Evolutionary conservation across 2,329 filamentous ascomycete species (phyloP), one percentile per base, ranked within the genome.

Genomic region (Talaromyces rugulosus): DNA sequence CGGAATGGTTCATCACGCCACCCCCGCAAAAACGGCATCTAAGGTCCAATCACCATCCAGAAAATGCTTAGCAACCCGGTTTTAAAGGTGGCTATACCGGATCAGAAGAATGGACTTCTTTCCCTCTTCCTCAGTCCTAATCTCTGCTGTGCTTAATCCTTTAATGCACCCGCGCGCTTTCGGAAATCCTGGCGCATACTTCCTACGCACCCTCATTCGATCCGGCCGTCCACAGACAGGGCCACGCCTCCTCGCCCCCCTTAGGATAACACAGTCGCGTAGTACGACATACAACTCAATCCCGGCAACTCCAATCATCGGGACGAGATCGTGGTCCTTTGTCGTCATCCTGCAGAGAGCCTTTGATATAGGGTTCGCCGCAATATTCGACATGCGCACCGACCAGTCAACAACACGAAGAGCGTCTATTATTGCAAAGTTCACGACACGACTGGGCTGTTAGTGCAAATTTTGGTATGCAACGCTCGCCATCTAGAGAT

Each of bases 141-240:
- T 8, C 23, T 47, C 44, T 23, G n/a, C 18, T 47, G 42, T 23
- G 42, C 9, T 47, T 14, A 47, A 47, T 18, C n/a, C 16, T 47
- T 11, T 47, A 47, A 36, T 47, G 44, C 44, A 47, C 44, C 44
- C 50, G 31, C 34, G 36, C 56, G 30, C n/a, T 40, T 7, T 56
- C 52, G 61, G 61, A 62, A 62, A 62, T 62, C 42, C 12, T 44
- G 28, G 50, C 59, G 52, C 61, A 62, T 62, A 62, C 50, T 36
- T 62, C 61, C 61, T 51, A 51, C 57, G 33, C 53, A 31, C 31
- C 31, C 54, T 59, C 54, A 62, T 59, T 59, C 50, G 61, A 53
- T 31, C 28, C 50, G 40, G 14, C 42, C 16, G 34, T 47, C 8
- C 31, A 51, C 23, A 28, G n/a, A 23, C 27, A 51, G 31, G 16